phyloP scores from a whole-genome alignment of 768 basidiomycete species.

The Russula virescens region DNA sequence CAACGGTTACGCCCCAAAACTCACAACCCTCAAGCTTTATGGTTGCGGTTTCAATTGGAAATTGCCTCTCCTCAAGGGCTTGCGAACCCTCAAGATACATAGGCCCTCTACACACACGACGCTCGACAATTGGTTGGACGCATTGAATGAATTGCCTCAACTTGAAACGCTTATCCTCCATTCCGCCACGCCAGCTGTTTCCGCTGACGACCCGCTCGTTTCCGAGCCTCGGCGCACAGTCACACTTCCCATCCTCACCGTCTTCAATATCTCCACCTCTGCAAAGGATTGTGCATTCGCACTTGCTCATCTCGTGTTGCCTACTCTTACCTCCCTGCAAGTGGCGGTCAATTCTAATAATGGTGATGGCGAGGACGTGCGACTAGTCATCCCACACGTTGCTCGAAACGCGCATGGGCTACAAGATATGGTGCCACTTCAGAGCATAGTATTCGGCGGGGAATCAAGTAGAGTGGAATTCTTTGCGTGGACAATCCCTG shows the following conservation, averaged over 20 bases:
- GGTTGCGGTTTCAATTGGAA: not conserved
- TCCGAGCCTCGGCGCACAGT: not conserved
- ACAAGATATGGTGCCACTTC: not conserved
- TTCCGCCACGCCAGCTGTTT: not conserved
- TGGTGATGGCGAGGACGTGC: not conserved
- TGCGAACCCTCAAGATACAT: slow-evolving; percentile 2
- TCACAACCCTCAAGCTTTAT: not conserved
- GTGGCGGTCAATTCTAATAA: not conserved
- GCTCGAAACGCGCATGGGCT: not conserved
- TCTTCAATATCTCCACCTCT: not conserved
- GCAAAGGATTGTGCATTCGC: not conserved
- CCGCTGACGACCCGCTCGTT: no score
- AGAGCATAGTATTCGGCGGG: not conserved
- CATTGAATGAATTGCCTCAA: slow-evolving; percentile 12
- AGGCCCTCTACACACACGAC: not conserved
- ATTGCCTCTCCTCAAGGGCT: slow-evolving; percentile 4
- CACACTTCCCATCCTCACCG: not conserved
- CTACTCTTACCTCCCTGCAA: not conserved
- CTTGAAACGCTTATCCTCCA: slow-evolving; percentile 7
- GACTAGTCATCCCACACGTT: not conserved
- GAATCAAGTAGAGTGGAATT: not conserved
- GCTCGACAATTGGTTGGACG: slow-evolving; percentile 10
- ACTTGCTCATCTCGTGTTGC: slow-evolving; percentile 12
- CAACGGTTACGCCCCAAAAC: not conserved
- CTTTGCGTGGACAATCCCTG: not conserved